Base-by-base conservation (phyloP, 305 asterid genomes). In the Plantago coronopus region DNA sequence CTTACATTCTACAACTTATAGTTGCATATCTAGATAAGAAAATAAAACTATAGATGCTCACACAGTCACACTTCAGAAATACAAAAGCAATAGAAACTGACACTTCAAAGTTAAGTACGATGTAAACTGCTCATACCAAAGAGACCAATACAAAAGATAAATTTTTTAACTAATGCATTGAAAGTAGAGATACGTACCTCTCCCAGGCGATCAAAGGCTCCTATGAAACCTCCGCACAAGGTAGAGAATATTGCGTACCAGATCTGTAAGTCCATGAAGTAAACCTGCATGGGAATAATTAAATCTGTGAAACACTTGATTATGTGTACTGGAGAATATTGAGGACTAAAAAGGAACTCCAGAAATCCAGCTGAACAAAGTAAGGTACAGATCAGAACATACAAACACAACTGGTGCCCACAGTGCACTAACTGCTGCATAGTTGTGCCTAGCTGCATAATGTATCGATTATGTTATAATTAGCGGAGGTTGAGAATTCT, bases 241-340 rank as follows among this genome's bases (percentile, higher is more conserved):
- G 99, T 94, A 55, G 96, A 84, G 79, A 77, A 90, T 64, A 94
- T 72, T 31, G 97, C 79, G 75, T 90, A 94, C 99, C 97, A 94
- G 29, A 94, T 88, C 82, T 90, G 99, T 69, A 83, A 69, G 79
- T 94, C 99, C 95, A 90, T 79, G 83, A 94, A 94, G 79, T 94
- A 90, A 70, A 94, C 96, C 97, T 94, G 88, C 73, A 69, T 27
- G 57, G 64, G 48, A 74, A 59, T 66, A 15, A 54, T 54, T 46
- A 71, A 58, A 59, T 54, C 58, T 44, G 61, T 61, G 57, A 62
- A 72, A 66, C 48, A 47, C 34, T 57, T 61, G 47, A 40, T 25
- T 29, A 9, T 55, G 61, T 54, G 31, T 72, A 47, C 20, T 66
- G 19, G 46, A 23, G 43, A 70, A 50, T 42, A 51, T 48, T 40